These are phyloP conservation scores for Kodamaea hsintzibuensis DNA, from an alignment of 805 yeast species.

Conservation along the genomic window DNA sequence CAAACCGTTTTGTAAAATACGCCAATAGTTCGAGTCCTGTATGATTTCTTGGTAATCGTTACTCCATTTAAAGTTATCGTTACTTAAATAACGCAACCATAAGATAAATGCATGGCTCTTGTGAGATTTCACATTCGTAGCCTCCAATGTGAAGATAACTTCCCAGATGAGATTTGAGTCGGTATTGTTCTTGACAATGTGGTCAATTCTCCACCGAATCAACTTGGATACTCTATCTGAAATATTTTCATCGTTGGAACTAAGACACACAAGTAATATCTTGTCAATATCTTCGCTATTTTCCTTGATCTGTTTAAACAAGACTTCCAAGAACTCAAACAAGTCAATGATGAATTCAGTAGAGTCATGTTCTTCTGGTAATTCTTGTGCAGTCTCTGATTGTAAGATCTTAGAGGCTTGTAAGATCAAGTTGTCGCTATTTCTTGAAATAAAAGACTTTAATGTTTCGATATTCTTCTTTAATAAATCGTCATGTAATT, in stretches of 20 bases:
- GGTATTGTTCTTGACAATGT: slow-evolving; percentile 22
- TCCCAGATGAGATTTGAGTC: slow-evolving; percentile 44
- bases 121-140: slow-evolving; percentile 22
- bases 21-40: slow-evolving; percentile 46
- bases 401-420: slow-evolving; percentile 1
- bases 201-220: slow-evolving; percentile 55
- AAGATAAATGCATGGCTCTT: slow-evolving; percentile 49
- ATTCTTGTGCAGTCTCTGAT: background rate
- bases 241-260: slow-evolving; percentile 38
- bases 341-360: slow-evolving; percentile 3
- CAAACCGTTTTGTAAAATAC: slow-evolving; percentile 54
- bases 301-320: background rate
- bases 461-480: background rate
- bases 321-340: slow-evolving; percentile 7
- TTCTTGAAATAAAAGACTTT: slow-evolving; percentile 1
- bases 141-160: slow-evolving; percentile 38
- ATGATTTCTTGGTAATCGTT: slow-evolving; percentile 29
- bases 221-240: slow-evolving; percentile 39
- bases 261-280: slow-evolving; percentile 22
- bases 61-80: slow-evolving; percentile 15
- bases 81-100: slow-evolving; percentile 55
- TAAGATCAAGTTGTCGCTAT: slow-evolving; percentile 7
- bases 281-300: slow-evolving; percentile 3
- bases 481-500: slow-evolving; percentile 16
- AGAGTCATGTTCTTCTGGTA: background rate